These are phyloP conservation scores for Colletotrichum musae DNA, from an alignment of 2,329 filamentous ascomycete genomes.

Conservation along the genomic window DNA sequence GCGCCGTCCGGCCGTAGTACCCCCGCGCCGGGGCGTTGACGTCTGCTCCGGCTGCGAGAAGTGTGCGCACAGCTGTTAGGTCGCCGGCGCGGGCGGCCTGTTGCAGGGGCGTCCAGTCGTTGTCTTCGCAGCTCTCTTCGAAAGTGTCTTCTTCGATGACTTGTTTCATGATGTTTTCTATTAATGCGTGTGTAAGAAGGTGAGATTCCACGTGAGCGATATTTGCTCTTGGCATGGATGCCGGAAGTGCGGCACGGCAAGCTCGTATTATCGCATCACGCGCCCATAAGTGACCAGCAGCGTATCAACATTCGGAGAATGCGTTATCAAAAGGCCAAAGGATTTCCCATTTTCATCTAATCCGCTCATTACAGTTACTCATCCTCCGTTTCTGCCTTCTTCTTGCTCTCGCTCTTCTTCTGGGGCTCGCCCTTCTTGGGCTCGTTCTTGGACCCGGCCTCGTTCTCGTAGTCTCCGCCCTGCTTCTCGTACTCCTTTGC, in stretches of 20 bases:
- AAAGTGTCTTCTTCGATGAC: neutral
- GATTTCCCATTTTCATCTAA: no score
- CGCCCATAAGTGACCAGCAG: no score
- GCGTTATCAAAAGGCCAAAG: no score
- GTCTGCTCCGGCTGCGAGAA: constrained; percentile 47
- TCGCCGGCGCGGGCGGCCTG: constrained; percentile 51
- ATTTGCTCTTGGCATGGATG: neutral
- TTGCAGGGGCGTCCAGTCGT: constrained; percentile 54
- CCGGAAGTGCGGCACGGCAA: constrained; percentile 23
- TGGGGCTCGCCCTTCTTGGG: constrained; percentile 47
- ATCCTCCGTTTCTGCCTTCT: constrained; percentile 37
- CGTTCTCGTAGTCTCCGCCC: constrained; percentile 57
- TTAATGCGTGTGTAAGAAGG: neutral
- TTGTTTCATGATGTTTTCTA: neutral
- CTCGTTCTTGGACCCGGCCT: constrained; percentile 57
- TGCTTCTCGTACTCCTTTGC: constrained; percentile 60
- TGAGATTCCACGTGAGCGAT: neutral
- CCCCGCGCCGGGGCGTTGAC: constrained; percentile 51
- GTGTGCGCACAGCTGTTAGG: constrained; percentile 43
- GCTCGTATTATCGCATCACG: neutral
- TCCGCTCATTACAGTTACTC: neutral
- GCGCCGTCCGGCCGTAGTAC: constrained; percentile 54
- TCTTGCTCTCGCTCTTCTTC: constrained; percentile 46
- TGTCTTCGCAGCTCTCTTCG: constrained; percentile 41
- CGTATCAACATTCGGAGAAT: no score